A percentile compares a stretch with the other conserved stretches of the same genome.
These are phyloP conservation scores for Candida easanensis DNA, from an alignment of 805 yeast species.

Conservation along the genomic window DNA sequence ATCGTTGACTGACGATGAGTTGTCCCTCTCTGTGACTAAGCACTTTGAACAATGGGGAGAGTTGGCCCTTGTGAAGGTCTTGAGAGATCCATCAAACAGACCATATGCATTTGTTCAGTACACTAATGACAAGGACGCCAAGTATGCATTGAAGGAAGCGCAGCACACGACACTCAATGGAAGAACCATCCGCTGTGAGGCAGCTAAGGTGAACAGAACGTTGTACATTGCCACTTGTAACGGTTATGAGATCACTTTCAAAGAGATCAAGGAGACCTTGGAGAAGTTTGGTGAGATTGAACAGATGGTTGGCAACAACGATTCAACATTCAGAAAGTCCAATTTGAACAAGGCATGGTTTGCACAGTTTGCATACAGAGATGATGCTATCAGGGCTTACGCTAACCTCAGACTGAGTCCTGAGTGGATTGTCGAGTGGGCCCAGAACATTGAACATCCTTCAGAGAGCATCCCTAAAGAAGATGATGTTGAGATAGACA, in stretches of 20 bases:
- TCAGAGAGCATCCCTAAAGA: constrained; percentile 23
- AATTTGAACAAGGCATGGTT: constrained; percentile 55
- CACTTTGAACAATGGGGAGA: constrained; percentile 74
- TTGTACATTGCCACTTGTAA: constrained; percentile 49
- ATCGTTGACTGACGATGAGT: constrained; percentile 61
- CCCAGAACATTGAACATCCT: constrained; percentile 70
- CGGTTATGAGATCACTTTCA: constrained; percentile 28
- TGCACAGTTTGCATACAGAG: constrained; percentile 74
- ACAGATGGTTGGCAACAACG: constrained; percentile 46
- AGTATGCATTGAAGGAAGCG: constrained; percentile 61
- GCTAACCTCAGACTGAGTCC: constrained; percentile 58
- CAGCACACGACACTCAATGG: constrained; percentile 71
- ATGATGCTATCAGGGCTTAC: constrained; percentile 84
- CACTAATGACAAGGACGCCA: constrained; percentile 65
- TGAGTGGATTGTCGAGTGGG: constrained; percentile 75
- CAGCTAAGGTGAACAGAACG: constrained; percentile 89
- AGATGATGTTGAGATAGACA: constrained; percentile 54
- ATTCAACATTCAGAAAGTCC: constrained; percentile 29
- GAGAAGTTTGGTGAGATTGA: constrained; percentile 74
- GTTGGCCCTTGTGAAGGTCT: constrained; percentile 71
- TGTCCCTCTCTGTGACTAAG: constrained; percentile 63
- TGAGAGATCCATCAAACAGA: constrained; percentile 75
- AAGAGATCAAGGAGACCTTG: constrained; percentile 38
- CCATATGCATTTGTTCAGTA: constrained; percentile 96
- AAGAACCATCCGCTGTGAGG: constrained; percentile 79